Evolutionary conservation across 148 eudicot species (phyloP).

Genomic region (Vaccinium corymbosum): DNA sequence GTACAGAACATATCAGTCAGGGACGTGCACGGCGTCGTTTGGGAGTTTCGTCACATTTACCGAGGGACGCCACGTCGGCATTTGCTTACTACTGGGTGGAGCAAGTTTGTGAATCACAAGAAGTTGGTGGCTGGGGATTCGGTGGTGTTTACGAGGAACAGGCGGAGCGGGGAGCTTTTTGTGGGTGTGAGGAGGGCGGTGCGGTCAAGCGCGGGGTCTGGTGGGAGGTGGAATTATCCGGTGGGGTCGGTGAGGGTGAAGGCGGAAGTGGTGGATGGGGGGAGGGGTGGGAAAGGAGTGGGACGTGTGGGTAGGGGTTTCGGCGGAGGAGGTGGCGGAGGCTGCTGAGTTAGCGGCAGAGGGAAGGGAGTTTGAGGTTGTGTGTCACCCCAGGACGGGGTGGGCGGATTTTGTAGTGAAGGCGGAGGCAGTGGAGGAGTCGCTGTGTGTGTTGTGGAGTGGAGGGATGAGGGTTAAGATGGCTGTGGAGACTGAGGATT

Average conservation of each 20-base stretch:
- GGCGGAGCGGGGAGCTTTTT: conserved; percentile 28
- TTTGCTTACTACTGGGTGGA: conserved; percentile 84
- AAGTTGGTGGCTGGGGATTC: conserved; percentile 64
- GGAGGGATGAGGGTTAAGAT: conserved; percentile 59
- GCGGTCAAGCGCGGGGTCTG: conserved; percentile 17
- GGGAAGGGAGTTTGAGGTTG: conserved; percentile 59
- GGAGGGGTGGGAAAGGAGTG: conserved; percentile 11
- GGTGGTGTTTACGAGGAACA: conserved; percentile 51
- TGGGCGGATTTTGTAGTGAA: conserved; percentile 65
- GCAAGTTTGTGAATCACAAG: conserved; percentile 74
- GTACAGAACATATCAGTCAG: conserved; percentile 44
- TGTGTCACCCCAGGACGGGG: conserved; percentile 53
- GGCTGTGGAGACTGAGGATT: conserved; percentile 60
- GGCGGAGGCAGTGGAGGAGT: conserved; percentile 53
- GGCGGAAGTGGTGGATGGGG: conserved; percentile 21
- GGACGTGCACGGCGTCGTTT: conserved; percentile 45
- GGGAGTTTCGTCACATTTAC: conserved; percentile 74
- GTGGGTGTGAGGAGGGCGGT: conserved; percentile 55
- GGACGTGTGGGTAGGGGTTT: conserved; percentile 34
- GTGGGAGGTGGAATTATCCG: conserved; percentile 21
- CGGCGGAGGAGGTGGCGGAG: conserved; percentile 40
- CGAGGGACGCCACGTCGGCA: conserved; percentile 85
- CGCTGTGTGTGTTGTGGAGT: conserved; percentile 34
- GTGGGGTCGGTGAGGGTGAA: conserved; percentile 14
- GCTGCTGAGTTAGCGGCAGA: conserved; percentile 47